Evolutionary conservation across 1,139 yeast genomes (phyloP), one percentile per base, ranked within the genome.

Genomic region (Arxiozyma heterogenica): DNA sequence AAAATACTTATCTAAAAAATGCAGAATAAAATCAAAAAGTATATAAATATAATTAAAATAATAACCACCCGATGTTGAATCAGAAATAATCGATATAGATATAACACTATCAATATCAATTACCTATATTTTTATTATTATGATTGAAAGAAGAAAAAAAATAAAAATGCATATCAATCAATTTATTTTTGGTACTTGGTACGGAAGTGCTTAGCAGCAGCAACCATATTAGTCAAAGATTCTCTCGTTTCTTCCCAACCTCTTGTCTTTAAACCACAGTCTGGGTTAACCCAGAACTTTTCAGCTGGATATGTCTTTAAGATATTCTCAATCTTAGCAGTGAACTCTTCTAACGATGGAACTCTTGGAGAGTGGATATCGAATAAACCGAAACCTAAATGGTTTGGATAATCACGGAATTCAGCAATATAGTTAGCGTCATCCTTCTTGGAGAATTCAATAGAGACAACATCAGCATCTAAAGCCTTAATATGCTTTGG

Each of bases 341-440:
- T 84, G 76, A 93, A 91, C 80, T 93, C 98, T 72, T 86, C 90
- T 78, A 85, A 86, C 57, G 98, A 91, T 71, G 98, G 98, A 71
- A 93, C 89, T 83, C 98, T 91, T 79, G 98, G 98, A 61, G 98
- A 93, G 85, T 93, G 98, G 71, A 93, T 93, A 77, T 93, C 98
- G 73, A 91, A 93, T 75, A 93, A 82, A 77, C 98, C 98, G 72
- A 94, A 86, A 82, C 98, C 98, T 74, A 93, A 90, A 80, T 93
- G 98, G 87, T 93, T 93, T 75, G 98, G 98, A 81, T 93, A 93
- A 82, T 89, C 83, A 63, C 95, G 83, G 82, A 93, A 93, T 81
- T 91, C 97, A 77, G 89, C 86, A 73, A 93, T 90, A 82, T 93
- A 93, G 80, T 89, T 83, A 70, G 97, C 90, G 79, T 91, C 98